These are phyloP conservation scores for Suhomyces sp. DNA, from an alignment of 805 yeast genomes.

Conservation along the genomic window DNA sequence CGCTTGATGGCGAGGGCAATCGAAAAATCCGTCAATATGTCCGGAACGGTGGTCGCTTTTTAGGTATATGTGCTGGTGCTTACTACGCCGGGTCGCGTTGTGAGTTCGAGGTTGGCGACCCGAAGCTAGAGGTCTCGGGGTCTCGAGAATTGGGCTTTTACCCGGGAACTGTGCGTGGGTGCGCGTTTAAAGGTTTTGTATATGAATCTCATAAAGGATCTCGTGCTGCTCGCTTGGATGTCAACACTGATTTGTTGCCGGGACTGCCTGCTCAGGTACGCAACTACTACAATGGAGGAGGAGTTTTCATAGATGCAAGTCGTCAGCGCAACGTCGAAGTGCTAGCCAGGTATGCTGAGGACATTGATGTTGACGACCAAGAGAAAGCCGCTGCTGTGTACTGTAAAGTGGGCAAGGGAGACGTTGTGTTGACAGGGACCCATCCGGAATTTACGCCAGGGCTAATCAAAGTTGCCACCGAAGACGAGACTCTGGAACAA, in stretches of 20 bases:
- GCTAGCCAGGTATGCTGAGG: slow-evolving; percentile 63
- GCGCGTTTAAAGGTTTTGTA: slow-evolving; percentile 74
- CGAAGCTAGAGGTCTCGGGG: slow-evolving; percentile 76
- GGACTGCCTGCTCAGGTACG: slow-evolving; percentile 23
- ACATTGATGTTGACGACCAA: slow-evolving; percentile 46
- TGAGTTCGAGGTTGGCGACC: slow-evolving; percentile 80
- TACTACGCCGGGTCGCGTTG: slow-evolving; percentile 73
- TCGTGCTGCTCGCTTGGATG: slow-evolving; percentile 49
- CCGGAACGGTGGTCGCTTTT: slow-evolving; percentile 70
- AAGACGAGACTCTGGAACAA: slow-evolving; percentile 33
- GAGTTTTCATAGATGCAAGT: slow-evolving; percentile 75
- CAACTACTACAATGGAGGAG: slow-evolving; percentile 86
- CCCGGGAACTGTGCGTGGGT: slow-evolving; percentile 82
- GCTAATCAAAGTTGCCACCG: slow-evolving; percentile 38
- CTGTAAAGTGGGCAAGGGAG: slow-evolving; percentile 70
- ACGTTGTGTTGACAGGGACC: slow-evolving; percentile 73
- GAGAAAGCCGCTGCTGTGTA: slow-evolving; percentile 68
- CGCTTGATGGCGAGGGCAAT: slow-evolving; percentile 70
- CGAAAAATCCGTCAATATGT: slow-evolving; percentile 59
- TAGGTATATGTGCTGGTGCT: slow-evolving; percentile 96
- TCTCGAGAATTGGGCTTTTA: slow-evolving; percentile 76
- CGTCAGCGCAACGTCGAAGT: slow-evolving; percentile 60
- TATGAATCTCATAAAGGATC: slow-evolving; percentile 80
- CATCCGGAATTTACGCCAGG: slow-evolving; percentile 84
- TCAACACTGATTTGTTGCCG: slow-evolving; percentile 20